These are phyloP conservation scores for Lactarius hengduanensis DNA, from an alignment of 768 basidiomycete species.

Conservation along the genomic window DNA sequence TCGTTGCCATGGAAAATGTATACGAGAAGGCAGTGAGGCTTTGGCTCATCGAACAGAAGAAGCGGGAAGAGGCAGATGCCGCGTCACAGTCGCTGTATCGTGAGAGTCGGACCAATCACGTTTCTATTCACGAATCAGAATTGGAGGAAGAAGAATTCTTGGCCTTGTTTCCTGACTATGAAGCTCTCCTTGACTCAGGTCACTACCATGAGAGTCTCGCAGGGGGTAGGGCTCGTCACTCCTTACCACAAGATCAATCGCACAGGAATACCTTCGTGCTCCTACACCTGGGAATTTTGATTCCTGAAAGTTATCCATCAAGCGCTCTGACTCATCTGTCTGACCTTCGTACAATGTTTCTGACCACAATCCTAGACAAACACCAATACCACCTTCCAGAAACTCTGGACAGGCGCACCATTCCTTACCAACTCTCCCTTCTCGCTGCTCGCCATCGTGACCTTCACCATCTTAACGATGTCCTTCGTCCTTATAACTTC, in stretches of 20 bases:
- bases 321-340: conserved; percentile 23
- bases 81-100: conserved; percentile 78
- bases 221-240: conserved; percentile 19
- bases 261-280: conserved; percentile 43
- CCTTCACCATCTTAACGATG: conserved; percentile 33
- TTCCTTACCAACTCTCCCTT: conserved; percentile 51
- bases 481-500: conserved; percentile 57
- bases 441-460: conserved; percentile 44
- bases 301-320: conserved; percentile 35
- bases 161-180: conserved; percentile 81
- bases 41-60: conserved; percentile 80
- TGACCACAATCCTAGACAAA: conserved; percentile 25
- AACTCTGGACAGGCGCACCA: conserved; percentile 49
- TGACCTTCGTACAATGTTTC: conserved; percentile 23
- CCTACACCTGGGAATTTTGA: conserved; percentile 50
- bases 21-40: conserved; percentile 76
- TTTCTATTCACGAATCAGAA: conserved; percentile 64
- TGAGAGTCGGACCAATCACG: conserved; percentile 50
- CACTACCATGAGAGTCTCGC: background rate
- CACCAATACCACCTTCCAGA: conserved; percentile 21
- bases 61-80: conserved; percentile 59
- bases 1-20: conserved; percentile 44
- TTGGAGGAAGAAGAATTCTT: conserved; percentile 82
- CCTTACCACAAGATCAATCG: conserved; percentile 35
- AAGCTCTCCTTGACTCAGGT: conserved; percentile 44